Percentiles rank a stretch among this genome's conserved stretches.
Evolutionary conservation across 2,329 filamentous ascomycete genomes (phyloP).

Genomic region (Penicillium sp.): DNA sequence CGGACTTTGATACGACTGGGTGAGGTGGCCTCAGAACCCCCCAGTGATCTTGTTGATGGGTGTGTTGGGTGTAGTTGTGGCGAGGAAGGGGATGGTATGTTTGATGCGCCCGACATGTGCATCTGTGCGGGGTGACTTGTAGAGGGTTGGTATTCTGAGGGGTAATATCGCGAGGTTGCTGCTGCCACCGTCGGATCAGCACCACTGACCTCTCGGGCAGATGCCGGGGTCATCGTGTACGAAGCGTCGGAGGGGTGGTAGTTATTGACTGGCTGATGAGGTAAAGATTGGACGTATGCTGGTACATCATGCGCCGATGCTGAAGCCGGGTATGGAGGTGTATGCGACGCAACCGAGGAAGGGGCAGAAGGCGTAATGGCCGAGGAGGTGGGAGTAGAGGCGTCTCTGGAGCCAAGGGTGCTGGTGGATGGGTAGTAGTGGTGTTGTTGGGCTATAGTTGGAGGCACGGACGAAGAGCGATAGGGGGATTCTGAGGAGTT

Average conservation of each 20-base stretch:
- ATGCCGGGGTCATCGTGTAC: conserved; percentile 10
- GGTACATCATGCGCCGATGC: conserved; percentile 29
- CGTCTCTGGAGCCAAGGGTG: conserved; percentile 28
- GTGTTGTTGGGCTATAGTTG: conserved; percentile 18
- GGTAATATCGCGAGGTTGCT: conserved; percentile 5
- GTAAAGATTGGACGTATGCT: conserved; percentile 30
- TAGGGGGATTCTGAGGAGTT: conserved; percentile 32
- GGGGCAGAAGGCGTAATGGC: conserved; percentile 31
- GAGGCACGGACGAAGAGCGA: conserved; percentile 27
- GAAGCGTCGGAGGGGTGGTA: conserved; percentile 17
- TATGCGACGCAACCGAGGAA: conserved; percentile 29
- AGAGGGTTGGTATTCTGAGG: conserved; percentile 2
- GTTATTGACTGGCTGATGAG: conserved; percentile 25
- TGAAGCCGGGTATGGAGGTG: conserved; percentile 27
- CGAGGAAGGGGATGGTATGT: conserved; percentile 38
- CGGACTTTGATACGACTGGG: conserved; percentile 71
- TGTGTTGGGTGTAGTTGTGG: conserved; percentile 45
- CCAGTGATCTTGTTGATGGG: conserved; percentile 41
- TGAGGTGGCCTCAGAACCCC: conserved; percentile 42
- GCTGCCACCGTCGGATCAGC: background rate
- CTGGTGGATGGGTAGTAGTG: conserved; percentile 17
- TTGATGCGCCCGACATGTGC: conserved; percentile 4
- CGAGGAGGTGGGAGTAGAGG: conserved; percentile 32
- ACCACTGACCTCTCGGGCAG: background rate
- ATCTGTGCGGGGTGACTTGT: background rate